Base-by-base conservation (phyloP, 2,329 filamentous ascomycete genomes). In the Hymenoscyphus infarciens region DNA sequence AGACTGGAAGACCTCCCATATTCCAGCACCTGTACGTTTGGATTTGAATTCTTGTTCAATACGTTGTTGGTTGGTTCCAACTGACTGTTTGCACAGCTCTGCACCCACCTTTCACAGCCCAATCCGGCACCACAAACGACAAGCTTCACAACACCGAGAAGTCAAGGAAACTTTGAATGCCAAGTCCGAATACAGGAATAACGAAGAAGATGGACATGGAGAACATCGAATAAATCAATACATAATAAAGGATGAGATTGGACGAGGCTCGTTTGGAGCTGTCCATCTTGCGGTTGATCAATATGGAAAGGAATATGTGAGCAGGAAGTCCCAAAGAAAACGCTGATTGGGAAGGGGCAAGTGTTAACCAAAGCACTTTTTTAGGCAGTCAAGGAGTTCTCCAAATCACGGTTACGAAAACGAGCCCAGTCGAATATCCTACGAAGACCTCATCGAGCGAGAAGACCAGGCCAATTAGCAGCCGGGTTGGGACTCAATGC, bases 331-430 rank as follows among this genome's bases (percentile, higher is more conserved):
- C 7, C 33, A 27, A 52, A 16, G 13, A 38, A 38, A 38, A 4
- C 16, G 13, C 3, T 38, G 15, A 52, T 53, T 52, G 10, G 22
- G 19, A 53, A 52, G 16, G 56, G 42, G 11, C 57, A 27, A 29
- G 22, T 13, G 15, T 19, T 54, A 16, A 54, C 19, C 15, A n/a
- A n/a, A 35, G 8, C 29, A 22, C 58, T 55, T 11, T 11, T 35
- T 22, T 73, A 97, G 93, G 94, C 95, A 63, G 86, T 98, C 74
- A 99, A 99, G 77, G 93, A 98, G 73, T 98, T 99, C 77, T 98
- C 94, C 64, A 99, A 99, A 75, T 87, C 91, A 1, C 87, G 93
- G 39, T 80, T 99, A 61, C 87, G 93, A 58, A 97, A 94, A 78
- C 89, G 92, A 61, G 92, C 90, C 16, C 92, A 97, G 74, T 97